Percentiles rank a stretch among this genome's conserved stretches.
Conservation (phyloP, 805 yeast genomes). For the Groenewaldozyma salmanticensis region DNA sequence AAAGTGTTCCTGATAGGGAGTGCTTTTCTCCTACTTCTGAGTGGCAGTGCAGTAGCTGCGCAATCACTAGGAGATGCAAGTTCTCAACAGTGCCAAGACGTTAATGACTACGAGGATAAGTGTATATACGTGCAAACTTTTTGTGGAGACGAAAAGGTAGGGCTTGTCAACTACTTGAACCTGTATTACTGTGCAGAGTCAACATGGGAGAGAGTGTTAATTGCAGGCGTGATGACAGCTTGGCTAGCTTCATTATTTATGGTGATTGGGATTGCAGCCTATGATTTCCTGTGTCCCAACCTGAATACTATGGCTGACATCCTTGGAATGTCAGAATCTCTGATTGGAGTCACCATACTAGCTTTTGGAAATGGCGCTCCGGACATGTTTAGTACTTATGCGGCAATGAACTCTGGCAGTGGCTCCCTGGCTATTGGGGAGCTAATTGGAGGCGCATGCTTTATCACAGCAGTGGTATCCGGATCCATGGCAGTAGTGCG, state of each 20-base stretch:
- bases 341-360: slow-evolving; percentile 77
- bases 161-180: slow-evolving; percentile 31
- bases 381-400: slow-evolving; percentile 75
- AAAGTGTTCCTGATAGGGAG: no score
- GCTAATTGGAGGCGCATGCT: slow-evolving; percentile 81
- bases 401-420: slow-evolving; percentile 66
- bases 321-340: slow-evolving; percentile 58
- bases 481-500: slow-evolving; percentile 66
- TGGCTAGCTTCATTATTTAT: slow-evolving; percentile 41
- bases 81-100: slow-evolving; percentile 7
- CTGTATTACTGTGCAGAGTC: slow-evolving; percentile 22
- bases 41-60: no score
- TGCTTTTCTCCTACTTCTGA: no score
- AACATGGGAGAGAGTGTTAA: neutral
- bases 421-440: slow-evolving; percentile 81
- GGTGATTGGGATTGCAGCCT: slow-evolving; percentile 67
- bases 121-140: slow-evolving; percentile 31
- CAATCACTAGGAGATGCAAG: no score
- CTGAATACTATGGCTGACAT: slow-evolving; percentile 53
- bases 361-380: slow-evolving; percentile 93
- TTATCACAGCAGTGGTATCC: slow-evolving; percentile 67
- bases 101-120: slow-evolving; percentile 20
- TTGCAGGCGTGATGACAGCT: slow-evolving; percentile 10
- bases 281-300: slow-evolving; percentile 75
- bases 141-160: slow-evolving; percentile 29